phyloP scores from a whole-genome alignment of 2,329 filamentous ascomycete species.

The Drechslerella coelobrocha region DNA sequence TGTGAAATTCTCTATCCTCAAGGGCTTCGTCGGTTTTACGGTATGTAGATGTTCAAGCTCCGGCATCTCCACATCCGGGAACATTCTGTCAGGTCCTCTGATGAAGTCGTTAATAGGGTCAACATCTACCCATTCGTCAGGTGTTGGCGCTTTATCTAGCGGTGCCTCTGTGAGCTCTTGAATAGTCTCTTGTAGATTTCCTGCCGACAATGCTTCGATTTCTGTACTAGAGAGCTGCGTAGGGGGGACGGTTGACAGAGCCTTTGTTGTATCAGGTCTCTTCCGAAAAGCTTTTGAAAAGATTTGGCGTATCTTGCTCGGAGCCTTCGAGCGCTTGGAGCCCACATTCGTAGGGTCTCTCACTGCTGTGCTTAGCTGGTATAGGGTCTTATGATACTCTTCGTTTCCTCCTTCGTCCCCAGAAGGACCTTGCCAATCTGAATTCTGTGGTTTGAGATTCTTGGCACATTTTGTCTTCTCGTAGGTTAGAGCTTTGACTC shows the following conservation, averaged over 20 bases:
- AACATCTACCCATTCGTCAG: constrained; percentile 10
- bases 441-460: background rate
- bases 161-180: background rate
- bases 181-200: background rate
- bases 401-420: background rate
- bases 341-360: background rate
- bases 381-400: background rate
- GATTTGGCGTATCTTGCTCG: background rate
- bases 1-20: no score
- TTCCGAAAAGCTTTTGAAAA: background rate
- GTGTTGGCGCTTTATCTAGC: background rate
- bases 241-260: no score
- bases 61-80: background rate
- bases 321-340: background rate
- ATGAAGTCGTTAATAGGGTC: background rate
- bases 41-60: background rate
- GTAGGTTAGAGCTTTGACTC: background rate
- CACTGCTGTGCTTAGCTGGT: background rate
- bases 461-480: background rate
- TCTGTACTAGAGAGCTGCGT: no score
- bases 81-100: background rate
- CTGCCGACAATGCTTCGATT: background rate
- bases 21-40: no score
- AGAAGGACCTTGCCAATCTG: background rate
- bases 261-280: background rate